Evolutionary conservation across 441 rosid species (phyloP).

Genomic region (Pelargonium australe): DNA sequence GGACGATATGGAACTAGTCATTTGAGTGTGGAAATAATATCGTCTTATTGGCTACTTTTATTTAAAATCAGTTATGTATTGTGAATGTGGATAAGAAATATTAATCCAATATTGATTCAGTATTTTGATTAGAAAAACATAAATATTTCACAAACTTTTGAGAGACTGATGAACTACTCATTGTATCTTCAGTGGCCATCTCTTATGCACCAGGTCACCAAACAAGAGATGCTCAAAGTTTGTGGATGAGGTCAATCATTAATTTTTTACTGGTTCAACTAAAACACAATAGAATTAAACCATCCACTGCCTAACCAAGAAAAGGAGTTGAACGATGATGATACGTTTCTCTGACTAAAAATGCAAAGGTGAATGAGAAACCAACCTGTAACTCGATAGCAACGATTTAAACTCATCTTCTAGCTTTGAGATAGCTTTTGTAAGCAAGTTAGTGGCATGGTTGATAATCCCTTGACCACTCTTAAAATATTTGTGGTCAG

Average conservation of each 20-base stretch:
- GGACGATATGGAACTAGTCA: too few relatives aligned
- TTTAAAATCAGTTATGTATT: too few relatives aligned
- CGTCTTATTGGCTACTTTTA: too few relatives aligned
- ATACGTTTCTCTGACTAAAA: neutral
- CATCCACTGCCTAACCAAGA: neutral
- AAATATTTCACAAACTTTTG: too few relatives aligned
- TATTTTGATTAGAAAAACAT: too few relatives aligned
- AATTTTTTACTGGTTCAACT: neutral
- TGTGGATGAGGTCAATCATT: neutral
- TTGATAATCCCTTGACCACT: constrained; percentile 53
- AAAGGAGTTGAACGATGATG: neutral
- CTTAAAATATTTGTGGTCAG: constrained; percentile 47
- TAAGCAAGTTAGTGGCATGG: constrained; percentile 63
- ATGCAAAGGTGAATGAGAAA: constrained; percentile 1
- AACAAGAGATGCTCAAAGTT: too few relatives aligned
- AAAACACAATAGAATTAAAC: neutral
- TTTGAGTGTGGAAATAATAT: too few relatives aligned
- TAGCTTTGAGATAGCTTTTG: constrained; percentile 74
- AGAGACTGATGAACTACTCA: too few relatives aligned
- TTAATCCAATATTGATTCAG: too few relatives aligned
- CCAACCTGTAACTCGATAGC: constrained; percentile 72
- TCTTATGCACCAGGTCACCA: too few relatives aligned
- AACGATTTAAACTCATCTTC: constrained; percentile 86
- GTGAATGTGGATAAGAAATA: too few relatives aligned
- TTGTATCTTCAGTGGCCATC: too few relatives aligned